Evolutionary conservation across 1,139 yeast species (phyloP).

Genomic region (Hemisphaericaspora lyxosophila): DNA sequence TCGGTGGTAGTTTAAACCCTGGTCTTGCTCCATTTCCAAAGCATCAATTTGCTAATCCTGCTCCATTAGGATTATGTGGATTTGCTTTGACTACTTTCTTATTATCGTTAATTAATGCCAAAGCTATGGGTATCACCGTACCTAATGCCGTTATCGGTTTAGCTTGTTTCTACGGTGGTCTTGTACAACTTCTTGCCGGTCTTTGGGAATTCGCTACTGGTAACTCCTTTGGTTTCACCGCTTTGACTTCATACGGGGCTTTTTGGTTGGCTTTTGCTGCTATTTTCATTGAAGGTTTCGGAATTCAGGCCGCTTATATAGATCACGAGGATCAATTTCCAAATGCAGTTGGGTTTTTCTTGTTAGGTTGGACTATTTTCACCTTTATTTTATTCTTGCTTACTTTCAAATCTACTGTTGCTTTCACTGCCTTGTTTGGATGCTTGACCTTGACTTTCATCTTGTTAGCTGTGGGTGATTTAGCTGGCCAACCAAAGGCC

Average conservation of each 20-base stretch:
- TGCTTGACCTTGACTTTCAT: slow-evolving; percentile 38
- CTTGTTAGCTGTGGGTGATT: slow-evolving; percentile 40
- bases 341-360: slow-evolving; percentile 41
- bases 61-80: slow-evolving; percentile 59
- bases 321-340: slow-evolving; percentile 28
- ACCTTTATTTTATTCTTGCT: slow-evolving; percentile 38
- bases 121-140: slow-evolving; percentile 37
- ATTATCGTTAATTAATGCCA: slow-evolving; percentile 41
- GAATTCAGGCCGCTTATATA: slow-evolving; percentile 60
- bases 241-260: slow-evolving; percentile 43
- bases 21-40: slow-evolving; percentile 29
- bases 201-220: slow-evolving; percentile 46
- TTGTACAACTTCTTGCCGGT: slow-evolving; percentile 49
- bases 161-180: slow-evolving; percentile 47
- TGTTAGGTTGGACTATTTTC: slow-evolving; percentile 46
- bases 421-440: slow-evolving; percentile 35
- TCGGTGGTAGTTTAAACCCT: slow-evolving; percentile 37
- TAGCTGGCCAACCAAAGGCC: slow-evolving; percentile 29
- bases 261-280: slow-evolving; percentile 44
- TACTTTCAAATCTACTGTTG: slow-evolving; percentile 45
- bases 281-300: slow-evolving; percentile 34
- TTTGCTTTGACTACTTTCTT: slow-evolving; percentile 52
- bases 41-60: slow-evolving; percentile 41
- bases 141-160: slow-evolving; percentile 45
- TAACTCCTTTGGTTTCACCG: slow-evolving; percentile 43